Evolutionary conservation across 345 rosid genomes (phyloP).

Genomic region (Brassica incana): DNA sequence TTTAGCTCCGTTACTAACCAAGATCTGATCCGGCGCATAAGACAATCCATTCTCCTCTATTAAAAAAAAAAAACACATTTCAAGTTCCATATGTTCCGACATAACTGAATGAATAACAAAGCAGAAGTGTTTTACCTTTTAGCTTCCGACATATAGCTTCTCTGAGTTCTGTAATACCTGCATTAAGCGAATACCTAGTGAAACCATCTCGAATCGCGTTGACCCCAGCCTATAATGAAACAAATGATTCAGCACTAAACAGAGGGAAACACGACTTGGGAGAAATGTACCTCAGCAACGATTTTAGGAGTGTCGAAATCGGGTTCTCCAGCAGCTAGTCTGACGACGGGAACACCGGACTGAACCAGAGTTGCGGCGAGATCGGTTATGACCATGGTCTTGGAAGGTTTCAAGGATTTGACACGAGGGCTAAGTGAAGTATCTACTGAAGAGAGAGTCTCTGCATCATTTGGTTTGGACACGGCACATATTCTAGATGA

Average conservation of each 20-base stretch:
- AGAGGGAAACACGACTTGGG: neutral
- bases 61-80: neutral
- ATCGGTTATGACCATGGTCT: conserved; percentile 90
- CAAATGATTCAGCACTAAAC: neutral
- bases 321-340: conserved; percentile 97
- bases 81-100: neutral
- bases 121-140: conserved; percentile 52
- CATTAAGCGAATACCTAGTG: conserved; percentile 74
- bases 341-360: conserved; percentile 84
- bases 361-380: conserved; percentile 85
- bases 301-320: conserved; percentile 86
- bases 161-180: conserved; percentile 82
- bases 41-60: conserved; percentile 87
- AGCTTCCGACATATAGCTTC: conserved; percentile 83
- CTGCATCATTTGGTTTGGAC: conserved; percentile 49
- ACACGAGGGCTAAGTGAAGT: conserved; percentile 80
- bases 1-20: conserved; percentile 97
- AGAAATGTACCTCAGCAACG: conserved; percentile 62
- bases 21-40: conserved; percentile 77
- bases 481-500: conserved; percentile 43
- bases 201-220: conserved; percentile 78
- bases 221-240: conserved; percentile 66
- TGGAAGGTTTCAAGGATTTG: conserved; percentile 80
- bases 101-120: neutral
- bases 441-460: conserved; percentile 48